Conservation (phyloP, 352 stramenopile genomes). For the Phytophthora melonis region DNA sequence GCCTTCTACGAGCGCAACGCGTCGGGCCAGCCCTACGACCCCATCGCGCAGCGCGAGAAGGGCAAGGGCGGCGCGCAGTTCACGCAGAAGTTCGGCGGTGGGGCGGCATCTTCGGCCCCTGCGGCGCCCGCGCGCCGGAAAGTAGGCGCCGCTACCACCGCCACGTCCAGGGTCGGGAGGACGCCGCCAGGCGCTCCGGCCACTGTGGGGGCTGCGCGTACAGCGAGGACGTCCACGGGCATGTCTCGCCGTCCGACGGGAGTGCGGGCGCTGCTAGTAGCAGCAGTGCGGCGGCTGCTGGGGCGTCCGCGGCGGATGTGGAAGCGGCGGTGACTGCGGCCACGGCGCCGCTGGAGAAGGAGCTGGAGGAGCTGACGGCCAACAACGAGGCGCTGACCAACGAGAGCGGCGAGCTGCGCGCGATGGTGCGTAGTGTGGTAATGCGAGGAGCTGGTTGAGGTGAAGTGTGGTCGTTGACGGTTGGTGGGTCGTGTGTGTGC, state of each 20-base stretch:
- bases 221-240: constrained; percentile 31
- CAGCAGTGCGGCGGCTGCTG: constrained; percentile 19
- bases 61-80: constrained; percentile 94
- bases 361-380: constrained; percentile 77
- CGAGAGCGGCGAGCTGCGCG: constrained; percentile 78
- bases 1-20: constrained; percentile 93
- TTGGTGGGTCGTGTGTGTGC: not conserved
- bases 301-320: constrained; percentile 24
- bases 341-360: constrained; percentile 66
- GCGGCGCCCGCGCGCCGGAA: constrained; percentile 54
- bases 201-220: constrained; percentile 21
- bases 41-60: constrained; percentile 90
- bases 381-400: constrained; percentile 80
- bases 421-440: constrained; percentile 54
- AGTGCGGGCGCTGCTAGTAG: constrained; percentile 27
- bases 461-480: constrained; percentile 3
- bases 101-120: constrained; percentile 2
- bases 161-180: constrained; percentile 42
- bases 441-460: not conserved
- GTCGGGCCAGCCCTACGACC: constrained; percentile 94
- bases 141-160: constrained; percentile 31
- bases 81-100: constrained; percentile 72
- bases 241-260: constrained; percentile 45
- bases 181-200: constrained; percentile 63
- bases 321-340: constrained; percentile 42